A percentile compares a stretch with the other conserved stretches of the same genome.
Conservation (phyloP, 129 eudicot species). For the Saussurea involucrata region DNA sequence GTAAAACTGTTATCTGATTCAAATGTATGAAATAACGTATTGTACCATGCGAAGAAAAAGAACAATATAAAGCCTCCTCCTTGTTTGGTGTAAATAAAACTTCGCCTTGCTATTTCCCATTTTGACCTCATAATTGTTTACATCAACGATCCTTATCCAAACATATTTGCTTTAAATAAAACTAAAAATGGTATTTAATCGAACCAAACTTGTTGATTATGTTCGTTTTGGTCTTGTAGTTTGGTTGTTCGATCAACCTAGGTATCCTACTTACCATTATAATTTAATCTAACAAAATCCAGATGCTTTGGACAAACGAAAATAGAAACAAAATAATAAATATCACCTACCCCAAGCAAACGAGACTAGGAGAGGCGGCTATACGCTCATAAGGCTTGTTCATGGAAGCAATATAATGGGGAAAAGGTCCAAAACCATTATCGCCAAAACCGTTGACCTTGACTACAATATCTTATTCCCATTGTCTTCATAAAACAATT, state of each 20-base stretch:
- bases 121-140: not conserved
- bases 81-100: not conserved
- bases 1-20: not conserved
- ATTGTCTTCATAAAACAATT: not conserved
- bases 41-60: not conserved
- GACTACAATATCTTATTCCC: not conserved
- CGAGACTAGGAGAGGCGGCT: slow-evolving; percentile 29
- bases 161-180: no score
- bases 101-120: not conserved
- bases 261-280: not conserved
- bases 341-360: slow-evolving; percentile 15
- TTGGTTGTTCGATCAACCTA: not conserved
- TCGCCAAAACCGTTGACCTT: slow-evolving; percentile 16
- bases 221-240: not conserved
- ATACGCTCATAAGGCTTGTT: slow-evolving; percentile 2
- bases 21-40: not conserved
- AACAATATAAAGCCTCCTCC: not conserved
- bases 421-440: slow-evolving; percentile 1
- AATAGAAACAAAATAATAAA: not conserved
- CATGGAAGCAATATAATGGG: not conserved
- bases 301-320: not conserved
- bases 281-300: not conserved
- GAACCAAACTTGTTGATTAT: not conserved
- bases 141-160: not conserved
- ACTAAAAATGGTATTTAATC: not conserved